Evolutionary conservation across 345 rosid genomes (phyloP).

Genomic region (Aquilaria yunnanensis): DNA sequence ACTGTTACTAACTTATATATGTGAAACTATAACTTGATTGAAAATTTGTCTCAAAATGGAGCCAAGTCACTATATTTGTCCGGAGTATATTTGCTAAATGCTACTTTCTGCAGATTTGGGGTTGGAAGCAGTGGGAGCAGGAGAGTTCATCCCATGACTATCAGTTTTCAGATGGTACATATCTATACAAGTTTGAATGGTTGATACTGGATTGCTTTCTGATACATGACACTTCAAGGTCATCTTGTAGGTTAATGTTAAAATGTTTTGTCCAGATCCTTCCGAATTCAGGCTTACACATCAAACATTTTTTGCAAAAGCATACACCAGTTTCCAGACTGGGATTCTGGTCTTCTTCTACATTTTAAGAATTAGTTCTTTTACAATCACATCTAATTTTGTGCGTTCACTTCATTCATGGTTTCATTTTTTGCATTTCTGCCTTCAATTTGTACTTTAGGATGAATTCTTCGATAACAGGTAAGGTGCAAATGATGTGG

Average conservation of each 20-base stretch:
- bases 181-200: too few relatives aligned
- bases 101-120: slow-evolving; percentile 55
- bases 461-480: too few relatives aligned
- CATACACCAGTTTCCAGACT: slow-evolving; percentile 88
- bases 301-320: slow-evolving; percentile 81
- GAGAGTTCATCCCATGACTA: slow-evolving; percentile 69
- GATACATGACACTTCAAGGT: background rate
- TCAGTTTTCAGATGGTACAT: slow-evolving; percentile 83
- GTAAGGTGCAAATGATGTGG: background rate
- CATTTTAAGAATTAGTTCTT: slow-evolving; percentile 39
- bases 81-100: background rate
- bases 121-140: slow-evolving; percentile 92
- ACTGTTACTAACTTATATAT: too few relatives aligned
- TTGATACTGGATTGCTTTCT: background rate
- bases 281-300: slow-evolving; percentile 89
- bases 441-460: too few relatives aligned
- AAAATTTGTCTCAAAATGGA: too few relatives aligned
- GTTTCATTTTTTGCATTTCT: too few relatives aligned
- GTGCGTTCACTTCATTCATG: too few relatives aligned
- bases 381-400: background rate
- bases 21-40: too few relatives aligned
- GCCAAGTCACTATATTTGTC: background rate
- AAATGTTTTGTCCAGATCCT: slow-evolving; percentile 51
- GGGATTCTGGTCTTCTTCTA: slow-evolving; percentile 75
- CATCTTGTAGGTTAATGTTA: slow-evolving; percentile 10